Evolutionary conservation across 1,284 basidiomycete species (phyloP).

Genomic region (Taiwanofungus camphoratus): DNA sequence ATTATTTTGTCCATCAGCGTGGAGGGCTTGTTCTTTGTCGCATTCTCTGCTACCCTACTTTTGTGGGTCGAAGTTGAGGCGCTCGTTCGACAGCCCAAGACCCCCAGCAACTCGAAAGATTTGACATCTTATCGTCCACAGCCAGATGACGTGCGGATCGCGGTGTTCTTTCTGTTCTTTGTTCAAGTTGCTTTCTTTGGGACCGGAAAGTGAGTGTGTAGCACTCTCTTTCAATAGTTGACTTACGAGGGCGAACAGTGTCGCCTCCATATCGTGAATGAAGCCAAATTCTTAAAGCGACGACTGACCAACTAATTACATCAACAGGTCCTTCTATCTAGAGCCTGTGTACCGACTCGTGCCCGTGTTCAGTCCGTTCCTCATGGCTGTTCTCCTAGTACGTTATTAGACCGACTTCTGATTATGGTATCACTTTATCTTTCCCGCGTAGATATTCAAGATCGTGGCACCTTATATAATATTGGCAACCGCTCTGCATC

Average conservation of each 20-base stretch:
- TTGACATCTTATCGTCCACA: constrained; percentile 41
- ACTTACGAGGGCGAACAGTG: constrained; percentile 36
- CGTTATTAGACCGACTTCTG: no score
- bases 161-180: constrained; percentile 82
- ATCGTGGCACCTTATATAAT: constrained; percentile 78
- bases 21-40: constrained; percentile 77
- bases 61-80: constrained; percentile 71
- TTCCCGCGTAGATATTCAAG: constrained; percentile 62
- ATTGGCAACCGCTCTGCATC: constrained; percentile 62
- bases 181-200: constrained; percentile 89
- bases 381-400: constrained; percentile 74
- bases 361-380: constrained; percentile 83
- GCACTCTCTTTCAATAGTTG: background rate
- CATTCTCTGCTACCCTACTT: constrained; percentile 59
- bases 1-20: constrained; percentile 79
- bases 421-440: no score
- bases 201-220: constrained; percentile 69
- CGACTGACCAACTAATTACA: background rate
- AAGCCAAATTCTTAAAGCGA: background rate
- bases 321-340: constrained; percentile 74
- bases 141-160: constrained; percentile 66
- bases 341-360: constrained; percentile 87
- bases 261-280: constrained; percentile 81
- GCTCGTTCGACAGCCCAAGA: constrained; percentile 28
- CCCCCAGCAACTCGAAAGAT: background rate